These are phyloP conservation scores for Mucor saturninus DNA, from an alignment of 371 early-diverging fungal species.

Conservation along the genomic window DNA sequence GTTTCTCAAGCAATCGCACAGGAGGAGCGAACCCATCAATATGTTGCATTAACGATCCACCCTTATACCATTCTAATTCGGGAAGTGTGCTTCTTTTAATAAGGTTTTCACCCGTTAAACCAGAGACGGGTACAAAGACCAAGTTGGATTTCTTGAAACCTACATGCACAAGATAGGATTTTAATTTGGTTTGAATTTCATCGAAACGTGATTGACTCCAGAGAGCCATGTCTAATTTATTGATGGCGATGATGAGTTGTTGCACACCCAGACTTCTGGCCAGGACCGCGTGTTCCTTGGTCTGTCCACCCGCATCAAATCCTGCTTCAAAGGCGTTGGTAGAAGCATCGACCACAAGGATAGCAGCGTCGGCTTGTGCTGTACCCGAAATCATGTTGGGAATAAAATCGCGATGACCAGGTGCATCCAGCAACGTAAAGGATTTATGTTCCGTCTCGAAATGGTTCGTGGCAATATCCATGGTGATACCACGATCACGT, in stretches of 20 bases:
- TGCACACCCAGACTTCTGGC: constrained; percentile 88
- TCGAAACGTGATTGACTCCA: constrained; percentile 83
- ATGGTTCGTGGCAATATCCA: constrained; percentile 91
- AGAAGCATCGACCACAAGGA: constrained; percentile 93
- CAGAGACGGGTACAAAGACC: constrained; percentile 86
- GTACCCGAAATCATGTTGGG: constrained; percentile 99
- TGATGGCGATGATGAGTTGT: constrained; percentile 89
- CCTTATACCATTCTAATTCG: constrained; percentile 72
- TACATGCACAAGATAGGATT: constrained; percentile 69
- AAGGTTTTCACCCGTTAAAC: constrained; percentile 88
- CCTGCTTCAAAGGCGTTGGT: constrained; percentile 98
- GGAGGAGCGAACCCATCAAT: constrained; percentile 78
- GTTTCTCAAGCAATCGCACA: constrained; percentile 73
- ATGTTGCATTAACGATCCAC: constrained; percentile 65
- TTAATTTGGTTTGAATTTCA: constrained; percentile 71
- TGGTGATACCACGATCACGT: constrained; percentile 91
- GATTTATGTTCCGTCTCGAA: constrained; percentile 84
- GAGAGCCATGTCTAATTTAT: constrained; percentile 86
- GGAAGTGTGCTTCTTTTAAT: constrained; percentile 43
- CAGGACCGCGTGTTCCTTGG: constrained; percentile 94
- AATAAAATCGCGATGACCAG: constrained; percentile 99
- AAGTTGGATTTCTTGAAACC: constrained; percentile 79
- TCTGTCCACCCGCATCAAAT: constrained; percentile 96
- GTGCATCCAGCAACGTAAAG: constrained; percentile 95
- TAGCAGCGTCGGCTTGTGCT: constrained; percentile 95